Evolutionary conservation across 2,329 filamentous ascomycete species (phyloP).

Genomic region (Graphilbum ipis-grandicollis): DNA sequence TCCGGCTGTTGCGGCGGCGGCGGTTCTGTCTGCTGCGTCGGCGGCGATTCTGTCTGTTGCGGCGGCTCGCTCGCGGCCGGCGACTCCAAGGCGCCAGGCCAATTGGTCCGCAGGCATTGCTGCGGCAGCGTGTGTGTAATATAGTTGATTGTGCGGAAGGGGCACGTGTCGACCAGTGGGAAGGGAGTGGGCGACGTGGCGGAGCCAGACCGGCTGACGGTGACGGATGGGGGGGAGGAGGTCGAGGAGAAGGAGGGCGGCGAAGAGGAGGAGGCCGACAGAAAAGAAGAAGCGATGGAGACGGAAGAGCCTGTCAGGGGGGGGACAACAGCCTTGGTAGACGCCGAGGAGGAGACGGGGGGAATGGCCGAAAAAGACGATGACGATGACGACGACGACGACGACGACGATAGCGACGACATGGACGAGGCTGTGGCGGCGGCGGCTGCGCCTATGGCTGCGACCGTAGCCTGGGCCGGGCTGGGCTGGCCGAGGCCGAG

Average conservation of each 20-base stretch:
- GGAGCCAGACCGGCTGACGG: background rate
- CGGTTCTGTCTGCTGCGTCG: background rate
- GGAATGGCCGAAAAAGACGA: too few species aligned
- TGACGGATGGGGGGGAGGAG: background rate
- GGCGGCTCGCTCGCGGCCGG: background rate
- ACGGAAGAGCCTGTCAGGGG: too few species aligned
- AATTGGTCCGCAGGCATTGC: slow-evolving; percentile 53
- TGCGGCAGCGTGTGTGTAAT: slow-evolving; percentile 64
- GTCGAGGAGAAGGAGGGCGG: background rate
- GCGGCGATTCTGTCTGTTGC: background rate
- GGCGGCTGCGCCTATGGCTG: background rate
- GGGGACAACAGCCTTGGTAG: background rate
- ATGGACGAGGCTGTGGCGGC: background rate
- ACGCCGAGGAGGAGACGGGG: too few species aligned
- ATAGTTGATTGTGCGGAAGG: slow-evolving; percentile 57
- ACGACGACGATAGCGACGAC: background rate
- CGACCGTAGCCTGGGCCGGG: slow-evolving; percentile 5
- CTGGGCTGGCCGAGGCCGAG: slow-evolving; percentile 7
- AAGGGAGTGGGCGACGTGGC: background rate
- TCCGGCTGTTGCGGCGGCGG: background rate
- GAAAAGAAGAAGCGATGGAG: too few species aligned
- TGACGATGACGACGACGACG: background rate
- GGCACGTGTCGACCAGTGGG: slow-evolving; percentile 23
- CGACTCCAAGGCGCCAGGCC: slow-evolving; percentile 21
- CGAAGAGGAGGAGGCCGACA: background rate